Conservation (phyloP, 2,329 filamentous ascomycete genomes). For the Diplodia intermedia region DNA sequence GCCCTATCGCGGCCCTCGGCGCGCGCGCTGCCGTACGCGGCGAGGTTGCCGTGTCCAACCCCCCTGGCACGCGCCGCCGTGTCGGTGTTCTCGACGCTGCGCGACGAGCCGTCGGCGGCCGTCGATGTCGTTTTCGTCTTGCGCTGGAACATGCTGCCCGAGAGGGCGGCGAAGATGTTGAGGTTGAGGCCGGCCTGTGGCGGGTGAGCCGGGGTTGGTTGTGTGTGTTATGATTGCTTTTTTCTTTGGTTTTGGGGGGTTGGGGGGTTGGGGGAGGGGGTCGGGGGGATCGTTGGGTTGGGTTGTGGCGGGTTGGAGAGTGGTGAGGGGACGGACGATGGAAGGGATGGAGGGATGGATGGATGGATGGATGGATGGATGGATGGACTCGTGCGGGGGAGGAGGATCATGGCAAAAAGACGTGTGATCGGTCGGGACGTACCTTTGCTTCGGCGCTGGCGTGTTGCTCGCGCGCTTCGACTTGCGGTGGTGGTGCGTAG, state of each 20-base stretch:
- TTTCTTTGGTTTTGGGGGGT: too few species aligned
- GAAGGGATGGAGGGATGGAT: too few species aligned
- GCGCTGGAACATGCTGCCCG: slow-evolving; percentile 42
- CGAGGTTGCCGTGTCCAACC: slow-evolving; percentile 12
- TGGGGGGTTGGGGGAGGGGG: too few species aligned
- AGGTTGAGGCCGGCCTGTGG: slow-evolving; percentile 46
- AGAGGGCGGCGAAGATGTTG: slow-evolving; percentile 47
- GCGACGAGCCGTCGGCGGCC: slow-evolving; percentile 40
- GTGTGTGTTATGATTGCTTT: too few species aligned
- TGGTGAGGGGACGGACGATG: not conserved
- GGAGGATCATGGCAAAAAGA: not conserved
- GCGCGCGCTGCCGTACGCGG: slow-evolving; percentile 3
- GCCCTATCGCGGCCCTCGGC: slow-evolving; percentile 2
- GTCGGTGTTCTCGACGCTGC: slow-evolving; percentile 38
- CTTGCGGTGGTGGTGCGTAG: slow-evolving; percentile 1
- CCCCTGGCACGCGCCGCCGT: slow-evolving; percentile 24
- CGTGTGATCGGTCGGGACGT: slow-evolving; percentile 14
- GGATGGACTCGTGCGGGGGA: not conserved
- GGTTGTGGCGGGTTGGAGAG: too few species aligned
- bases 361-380: not conserved
- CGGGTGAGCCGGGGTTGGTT: too few species aligned
- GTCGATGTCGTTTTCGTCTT: slow-evolving; percentile 43
- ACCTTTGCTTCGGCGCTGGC: slow-evolving; percentile 45
- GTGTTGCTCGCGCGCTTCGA: slow-evolving; percentile 42
- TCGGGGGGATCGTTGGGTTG: too few species aligned